These are phyloP conservation scores for Aspergillus fructus DNA, from an alignment of 2,329 filamentous ascomycete genomes.

Conservation along the genomic window DNA sequence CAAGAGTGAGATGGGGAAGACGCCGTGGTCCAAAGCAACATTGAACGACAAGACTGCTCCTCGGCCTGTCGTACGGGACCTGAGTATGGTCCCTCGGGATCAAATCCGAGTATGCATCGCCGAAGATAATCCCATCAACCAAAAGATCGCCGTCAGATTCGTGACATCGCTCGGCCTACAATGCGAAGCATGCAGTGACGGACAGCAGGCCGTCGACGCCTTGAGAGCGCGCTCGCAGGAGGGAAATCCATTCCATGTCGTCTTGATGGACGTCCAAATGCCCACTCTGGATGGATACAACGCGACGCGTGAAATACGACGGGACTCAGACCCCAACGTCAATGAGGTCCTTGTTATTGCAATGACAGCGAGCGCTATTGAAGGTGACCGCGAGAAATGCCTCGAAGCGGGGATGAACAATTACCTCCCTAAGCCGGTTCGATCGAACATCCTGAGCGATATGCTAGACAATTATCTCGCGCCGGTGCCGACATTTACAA, in stretches of 20 bases:
- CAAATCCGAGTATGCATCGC: slow-evolving; percentile 87
- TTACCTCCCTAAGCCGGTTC: slow-evolving; percentile 93
- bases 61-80: slow-evolving; percentile 57
- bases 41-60: slow-evolving; percentile 42
- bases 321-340: slow-evolving; percentile 73
- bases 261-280: slow-evolving; percentile 97
- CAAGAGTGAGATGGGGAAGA: slow-evolving; percentile 55
- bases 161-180: slow-evolving; percentile 81
- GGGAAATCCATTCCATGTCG: slow-evolving; percentile 78
- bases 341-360: slow-evolving; percentile 87
- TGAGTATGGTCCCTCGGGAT: slow-evolving; percentile 72
- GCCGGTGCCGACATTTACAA: slow-evolving; percentile 45
- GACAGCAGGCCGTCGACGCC: slow-evolving; percentile 81
- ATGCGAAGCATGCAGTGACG: slow-evolving; percentile 88
- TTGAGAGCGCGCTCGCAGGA: slow-evolving; percentile 70
- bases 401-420: slow-evolving; percentile 97
- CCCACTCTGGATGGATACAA: slow-evolving; percentile 90
- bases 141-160: slow-evolving; percentile 90
- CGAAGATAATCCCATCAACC: slow-evolving; percentile 93
- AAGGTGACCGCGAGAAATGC: slow-evolving; percentile 92
- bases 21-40: slow-evolving; percentile 52
- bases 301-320: slow-evolving; percentile 78
- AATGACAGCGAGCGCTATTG: slow-evolving; percentile 94
- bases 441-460: slow-evolving; percentile 78
- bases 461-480: slow-evolving; percentile 71